These are phyloP conservation scores for Solanum pennellii DNA, from an alignment of 257 asterid genomes.

Conservation along the genomic window DNA sequence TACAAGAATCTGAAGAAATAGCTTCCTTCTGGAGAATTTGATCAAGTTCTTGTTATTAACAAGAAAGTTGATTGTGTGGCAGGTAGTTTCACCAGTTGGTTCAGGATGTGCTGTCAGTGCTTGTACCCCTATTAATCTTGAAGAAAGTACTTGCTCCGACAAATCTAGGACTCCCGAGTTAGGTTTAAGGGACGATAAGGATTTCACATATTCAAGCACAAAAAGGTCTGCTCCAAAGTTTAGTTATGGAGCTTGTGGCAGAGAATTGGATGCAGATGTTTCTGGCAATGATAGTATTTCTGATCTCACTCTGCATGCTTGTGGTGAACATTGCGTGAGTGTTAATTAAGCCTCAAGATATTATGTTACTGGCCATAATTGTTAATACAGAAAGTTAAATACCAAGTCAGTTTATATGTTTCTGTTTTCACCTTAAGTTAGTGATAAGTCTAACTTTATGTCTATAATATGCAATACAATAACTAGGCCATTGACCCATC, in stretches of 20 bases:
- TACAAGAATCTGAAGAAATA: conserved; percentile 1
- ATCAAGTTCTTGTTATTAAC: conserved; percentile 2
- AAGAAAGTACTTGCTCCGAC: conserved; percentile 40
- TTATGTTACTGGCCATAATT: background rate
- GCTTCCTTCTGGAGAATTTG: background rate
- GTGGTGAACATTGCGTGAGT: conserved; percentile 53
- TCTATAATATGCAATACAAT: background rate
- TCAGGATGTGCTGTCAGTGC: conserved; percentile 37
- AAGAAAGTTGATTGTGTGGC: conserved; percentile 2
- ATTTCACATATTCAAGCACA: conserved; percentile 22
- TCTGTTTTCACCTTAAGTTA: background rate
- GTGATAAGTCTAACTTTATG: background rate
- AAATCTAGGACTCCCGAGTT: conserved; percentile 32
- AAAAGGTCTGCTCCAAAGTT: conserved; percentile 25
- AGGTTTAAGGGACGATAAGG: conserved; percentile 17
- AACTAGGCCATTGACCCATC: background rate
- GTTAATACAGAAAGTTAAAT: background rate
- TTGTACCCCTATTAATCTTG: conserved; percentile 25
- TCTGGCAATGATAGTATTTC: conserved; percentile 19
- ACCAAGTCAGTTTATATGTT: background rate
- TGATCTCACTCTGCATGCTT: conserved; percentile 19
- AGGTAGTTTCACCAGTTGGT: conserved; percentile 57
- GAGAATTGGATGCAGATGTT: conserved; percentile 13
- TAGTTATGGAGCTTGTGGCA: conserved; percentile 18
- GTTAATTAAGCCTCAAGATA: background rate